Conservation (phyloP, 2,329 filamentous ascomycete species). For the Cladosporium sp. region DNA sequence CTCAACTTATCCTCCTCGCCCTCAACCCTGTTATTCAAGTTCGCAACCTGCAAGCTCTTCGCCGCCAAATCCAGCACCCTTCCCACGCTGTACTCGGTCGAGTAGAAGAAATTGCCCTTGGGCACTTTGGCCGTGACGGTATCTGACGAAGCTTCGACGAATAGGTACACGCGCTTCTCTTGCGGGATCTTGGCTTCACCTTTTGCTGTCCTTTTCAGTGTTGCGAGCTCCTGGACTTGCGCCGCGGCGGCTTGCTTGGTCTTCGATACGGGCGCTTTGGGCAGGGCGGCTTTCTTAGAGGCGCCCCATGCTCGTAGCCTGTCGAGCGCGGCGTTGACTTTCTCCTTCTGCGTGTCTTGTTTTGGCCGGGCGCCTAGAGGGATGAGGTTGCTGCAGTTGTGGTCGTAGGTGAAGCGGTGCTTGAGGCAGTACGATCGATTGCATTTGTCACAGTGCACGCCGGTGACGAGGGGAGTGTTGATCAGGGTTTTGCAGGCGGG, state of each 20-base stretch:
- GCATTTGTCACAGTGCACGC: conserved; percentile 70
- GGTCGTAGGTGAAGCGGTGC: conserved; percentile 75
- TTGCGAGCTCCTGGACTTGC: conserved; percentile 68
- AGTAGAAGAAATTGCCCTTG: conserved; percentile 55
- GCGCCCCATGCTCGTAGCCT: conserved; percentile 78
- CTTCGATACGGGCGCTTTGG: conserved; percentile 47
- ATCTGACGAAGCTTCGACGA: conserved; percentile 85
- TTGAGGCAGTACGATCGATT: conserved; percentile 75
- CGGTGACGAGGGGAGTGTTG: conserved; percentile 66
- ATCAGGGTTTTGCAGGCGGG: conserved; percentile 68
- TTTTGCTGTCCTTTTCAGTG: conserved; percentile 83
- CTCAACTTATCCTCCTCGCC: conserved; percentile 78
- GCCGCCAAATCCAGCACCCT: conserved; percentile 77
- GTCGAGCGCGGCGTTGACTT: conserved; percentile 72
- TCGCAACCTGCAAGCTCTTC: conserved; percentile 73
- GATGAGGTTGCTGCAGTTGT: conserved; percentile 77
- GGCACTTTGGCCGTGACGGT: conserved; percentile 82
- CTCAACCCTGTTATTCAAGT: conserved; percentile 76
- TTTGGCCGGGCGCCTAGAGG: conserved; percentile 55
- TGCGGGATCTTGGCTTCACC: conserved; percentile 78
- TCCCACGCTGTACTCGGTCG: conserved; percentile 81
- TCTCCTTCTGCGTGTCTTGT: conserved; percentile 56
- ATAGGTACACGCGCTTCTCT: conserved; percentile 87
- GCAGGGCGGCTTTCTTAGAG: conserved; percentile 54
- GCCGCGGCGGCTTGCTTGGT: conserved; percentile 58